Base-by-base conservation (phyloP, 139 green algal genomes). In the Tetradesmus lagerheimii region DNA sequence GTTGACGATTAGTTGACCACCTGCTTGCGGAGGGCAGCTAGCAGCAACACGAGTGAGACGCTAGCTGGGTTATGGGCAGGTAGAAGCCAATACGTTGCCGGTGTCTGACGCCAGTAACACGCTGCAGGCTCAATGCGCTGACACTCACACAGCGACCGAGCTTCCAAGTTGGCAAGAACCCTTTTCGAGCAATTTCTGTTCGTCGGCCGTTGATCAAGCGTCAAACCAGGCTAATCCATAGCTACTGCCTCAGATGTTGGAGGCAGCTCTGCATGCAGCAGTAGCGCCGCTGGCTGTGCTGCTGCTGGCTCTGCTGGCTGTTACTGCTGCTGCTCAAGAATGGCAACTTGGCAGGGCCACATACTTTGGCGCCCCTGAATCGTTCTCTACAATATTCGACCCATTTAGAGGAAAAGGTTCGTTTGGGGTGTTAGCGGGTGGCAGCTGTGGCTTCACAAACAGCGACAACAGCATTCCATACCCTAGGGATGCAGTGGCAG, bases 361-460 rank as follows among this genome's bases (percentile, higher is more conserved):
- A 14, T 91, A 88, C 79, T 91, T 77, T 39, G 79, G 79, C 37
- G 88, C 78, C 12, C 39, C 79, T 11, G 37, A 50, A 20, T 71
- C 57, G 11, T 83, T 88, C 20, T 66, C 64, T 25, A 38, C 50
- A 2, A 50, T 50, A 2, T 91, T 88, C 62, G 87, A 91, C 38
- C 35, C 43, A 1, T 31, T 34, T 27, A 50, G 88, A 37, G 88
- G 88, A 31, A 8, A 77, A n/a, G 88, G 88, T 1, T 77, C 66
- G 11, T 91, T 89, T 84, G 88, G 88, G 14, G 71, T 89, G 1
- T 31, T 91, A 31, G 41, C 43, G n/a, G 37, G 38, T 2, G 88
- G 80, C 64, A 85, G 64, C 45, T 91, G 88, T 25, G 88, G 88
- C 34, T 91, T 79, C 35, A 89, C 82, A n/a, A 91, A 91, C 45